phyloP scores from a whole-genome alignment of 495 filamentous ascomycete species.

The Clohesyomyces aquaticus region DNA sequence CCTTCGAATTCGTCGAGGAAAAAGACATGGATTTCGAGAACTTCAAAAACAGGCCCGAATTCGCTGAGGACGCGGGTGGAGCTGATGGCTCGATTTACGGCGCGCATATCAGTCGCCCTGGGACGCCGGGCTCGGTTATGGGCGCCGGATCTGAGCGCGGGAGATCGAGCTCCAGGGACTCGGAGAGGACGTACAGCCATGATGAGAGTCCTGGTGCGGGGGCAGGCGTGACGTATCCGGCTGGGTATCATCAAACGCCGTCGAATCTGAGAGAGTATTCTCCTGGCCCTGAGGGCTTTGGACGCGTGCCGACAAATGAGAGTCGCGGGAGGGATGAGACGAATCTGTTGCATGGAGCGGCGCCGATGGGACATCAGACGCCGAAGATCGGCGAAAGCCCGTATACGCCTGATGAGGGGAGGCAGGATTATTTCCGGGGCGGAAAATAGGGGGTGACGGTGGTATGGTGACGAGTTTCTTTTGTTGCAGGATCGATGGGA shows the following conservation, averaged over 20 bases:
- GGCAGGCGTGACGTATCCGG: constrained; percentile 43
- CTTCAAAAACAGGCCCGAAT: constrained; percentile 86
- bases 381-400: constrained; percentile 8
- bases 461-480: constrained; percentile 7
- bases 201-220: constrained; percentile 20
- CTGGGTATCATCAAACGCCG: constrained; percentile 47
- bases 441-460: neutral
- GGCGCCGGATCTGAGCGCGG: constrained; percentile 20
- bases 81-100: constrained; percentile 55
- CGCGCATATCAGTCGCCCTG: constrained; percentile 40
- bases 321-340: constrained; percentile 29
- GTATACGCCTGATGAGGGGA: constrained; percentile 13
- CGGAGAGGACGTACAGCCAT: constrained; percentile 26
- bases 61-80: constrained; percentile 88
- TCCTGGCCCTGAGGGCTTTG: constrained; percentile 31
- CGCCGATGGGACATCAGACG: constrained; percentile 42
- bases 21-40: constrained; percentile 89
- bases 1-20: constrained; percentile 90
- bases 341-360: constrained; percentile 38
- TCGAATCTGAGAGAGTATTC: constrained; percentile 41
- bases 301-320: constrained; percentile 10
- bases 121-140: constrained; percentile 39
- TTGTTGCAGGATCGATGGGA: too few relatives aligned
- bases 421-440: constrained; percentile 14
- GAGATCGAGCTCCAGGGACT: constrained; percentile 36